Conservation (phyloP, 208 protist genomes). For the Blechomonas ayalai region DNA sequence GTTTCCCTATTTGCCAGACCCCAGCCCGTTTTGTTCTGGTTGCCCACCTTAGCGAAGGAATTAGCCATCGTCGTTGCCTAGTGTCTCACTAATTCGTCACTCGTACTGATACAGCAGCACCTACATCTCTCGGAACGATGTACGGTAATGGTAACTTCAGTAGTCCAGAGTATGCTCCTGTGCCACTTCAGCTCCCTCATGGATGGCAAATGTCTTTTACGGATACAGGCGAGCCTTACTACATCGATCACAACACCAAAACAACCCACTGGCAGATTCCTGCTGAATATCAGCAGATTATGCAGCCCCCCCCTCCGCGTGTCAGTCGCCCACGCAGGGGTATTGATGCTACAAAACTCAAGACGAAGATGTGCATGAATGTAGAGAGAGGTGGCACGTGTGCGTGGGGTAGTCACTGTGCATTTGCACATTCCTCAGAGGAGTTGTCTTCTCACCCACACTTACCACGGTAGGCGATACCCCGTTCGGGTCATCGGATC, state of each 20-base stretch:
- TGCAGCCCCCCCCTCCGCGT: slow-evolving; percentile 11
- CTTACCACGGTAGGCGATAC: slow-evolving; percentile 3
- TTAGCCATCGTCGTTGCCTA: too few relatives aligned
- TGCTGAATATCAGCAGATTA: slow-evolving; percentile 22
- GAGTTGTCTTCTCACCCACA: slow-evolving; percentile 45
- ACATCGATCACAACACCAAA: slow-evolving; percentile 86
- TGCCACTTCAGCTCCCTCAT: slow-evolving; percentile 42
- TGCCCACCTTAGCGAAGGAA: too few relatives aligned
- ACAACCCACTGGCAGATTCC: slow-evolving; percentile 81
- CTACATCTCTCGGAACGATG: too few relatives aligned
- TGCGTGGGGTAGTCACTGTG: slow-evolving; percentile 77
- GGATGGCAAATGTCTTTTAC: slow-evolving; percentile 83
- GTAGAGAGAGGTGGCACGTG: slow-evolving; percentile 80
- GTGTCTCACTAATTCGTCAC: too few relatives aligned
- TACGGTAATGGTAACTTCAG: too few relatives aligned
- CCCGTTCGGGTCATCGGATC: not conserved
- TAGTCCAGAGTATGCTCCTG: slow-evolving; percentile 7
- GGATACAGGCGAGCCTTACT: slow-evolving; percentile 57
- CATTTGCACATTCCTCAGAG: slow-evolving; percentile 78
- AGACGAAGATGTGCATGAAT: slow-evolving; percentile 93
- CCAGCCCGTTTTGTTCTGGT: too few relatives aligned
- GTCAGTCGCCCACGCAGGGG: slow-evolving; percentile 40
- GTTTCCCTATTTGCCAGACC: too few relatives aligned
- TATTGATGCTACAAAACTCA: slow-evolving; percentile 76
- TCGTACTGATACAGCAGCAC: too few relatives aligned